Percentiles rank a stretch among this genome's conserved stretches.
phyloP scores from a whole-genome alignment of 306 rosid species.

The Sicyos baderoa region DNA sequence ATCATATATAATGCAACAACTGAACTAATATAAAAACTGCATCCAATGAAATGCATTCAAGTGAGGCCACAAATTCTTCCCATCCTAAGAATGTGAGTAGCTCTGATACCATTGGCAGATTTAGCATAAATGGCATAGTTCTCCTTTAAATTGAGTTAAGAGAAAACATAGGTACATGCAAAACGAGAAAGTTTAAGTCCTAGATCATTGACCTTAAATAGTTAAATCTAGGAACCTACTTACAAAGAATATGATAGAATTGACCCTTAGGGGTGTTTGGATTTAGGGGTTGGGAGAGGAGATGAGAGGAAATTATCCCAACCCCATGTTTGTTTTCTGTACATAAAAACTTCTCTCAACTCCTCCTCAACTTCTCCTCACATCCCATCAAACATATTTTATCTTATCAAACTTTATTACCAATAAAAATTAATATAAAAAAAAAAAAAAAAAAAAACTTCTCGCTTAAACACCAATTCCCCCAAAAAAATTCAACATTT shows the following conservation, averaged over 20 bases:
- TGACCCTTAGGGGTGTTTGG: no score
- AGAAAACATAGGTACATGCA: background rate
- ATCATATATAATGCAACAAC: background rate
- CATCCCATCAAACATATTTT: no score
- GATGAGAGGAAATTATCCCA: no score
- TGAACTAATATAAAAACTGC: background rate
- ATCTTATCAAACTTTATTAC: no score
- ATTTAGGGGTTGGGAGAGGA: no score
- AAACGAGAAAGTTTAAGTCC: background rate
- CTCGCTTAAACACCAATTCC: no score
- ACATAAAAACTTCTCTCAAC: no score
- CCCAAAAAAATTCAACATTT: no score
- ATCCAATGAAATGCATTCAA: slow-evolving; percentile 4
- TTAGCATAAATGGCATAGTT: background rate
- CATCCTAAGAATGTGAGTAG: background rate
- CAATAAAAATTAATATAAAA: no score
- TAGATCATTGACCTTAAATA: background rate
- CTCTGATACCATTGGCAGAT: background rate
- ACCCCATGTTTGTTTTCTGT: no score
- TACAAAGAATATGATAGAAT: background rate
- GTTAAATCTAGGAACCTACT: background rate
- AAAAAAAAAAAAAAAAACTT: no score
- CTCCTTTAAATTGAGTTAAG: background rate
- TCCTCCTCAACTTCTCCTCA: no score
- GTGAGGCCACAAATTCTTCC: background rate